These are phyloP conservation scores for Harrya chromipes DNA, from an alignment of 768 basidiomycete genomes.

Conservation along the genomic window DNA sequence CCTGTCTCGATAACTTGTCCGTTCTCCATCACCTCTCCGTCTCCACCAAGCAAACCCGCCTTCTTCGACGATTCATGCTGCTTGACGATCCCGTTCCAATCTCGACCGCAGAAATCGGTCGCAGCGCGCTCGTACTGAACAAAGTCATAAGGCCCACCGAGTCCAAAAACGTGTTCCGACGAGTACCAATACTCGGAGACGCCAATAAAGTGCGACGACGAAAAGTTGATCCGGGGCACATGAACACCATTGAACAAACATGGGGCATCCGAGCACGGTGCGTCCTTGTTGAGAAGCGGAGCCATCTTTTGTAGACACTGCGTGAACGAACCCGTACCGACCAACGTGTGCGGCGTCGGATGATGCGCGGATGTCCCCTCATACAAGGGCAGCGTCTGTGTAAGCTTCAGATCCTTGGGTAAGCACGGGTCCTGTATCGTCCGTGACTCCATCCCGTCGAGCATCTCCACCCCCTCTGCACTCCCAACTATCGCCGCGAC, in stretches of 20 bases:
- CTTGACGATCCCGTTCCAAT: constrained; percentile 73
- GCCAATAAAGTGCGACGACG: constrained; percentile 91
- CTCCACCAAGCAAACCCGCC: constrained; percentile 50
- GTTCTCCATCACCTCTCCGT: constrained; percentile 60
- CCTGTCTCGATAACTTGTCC: constrained; percentile 63
- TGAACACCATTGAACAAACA: constrained; percentile 95
- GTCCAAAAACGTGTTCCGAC: constrained; percentile 92
- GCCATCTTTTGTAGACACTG: constrained; percentile 71
- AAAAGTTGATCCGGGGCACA: constrained; percentile 93
- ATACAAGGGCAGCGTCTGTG: constrained; percentile 51
- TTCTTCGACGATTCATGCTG: constrained; percentile 57
- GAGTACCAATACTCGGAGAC: constrained; percentile 99
- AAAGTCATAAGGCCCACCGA: constrained; percentile 94
- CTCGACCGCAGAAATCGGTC: constrained; percentile 72
- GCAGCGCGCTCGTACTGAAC: constrained; percentile 96
- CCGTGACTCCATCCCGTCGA: constrained; percentile 22
- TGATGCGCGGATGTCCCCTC: constrained; percentile 41
- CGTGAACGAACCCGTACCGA: constrained; percentile 90
- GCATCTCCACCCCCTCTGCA: constrained; percentile 43
- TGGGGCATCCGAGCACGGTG: constrained; percentile 77
- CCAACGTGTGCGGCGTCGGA: constrained; percentile 54
- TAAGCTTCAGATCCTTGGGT: constrained; percentile 66
- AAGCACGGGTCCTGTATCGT: constrained; percentile 86
- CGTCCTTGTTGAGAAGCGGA: constrained; percentile 78
- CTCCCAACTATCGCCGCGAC: constrained; percentile 62